Conservation (phyloP, 176 grass and related monocot species). For the Cenchrus purpureus region DNA sequence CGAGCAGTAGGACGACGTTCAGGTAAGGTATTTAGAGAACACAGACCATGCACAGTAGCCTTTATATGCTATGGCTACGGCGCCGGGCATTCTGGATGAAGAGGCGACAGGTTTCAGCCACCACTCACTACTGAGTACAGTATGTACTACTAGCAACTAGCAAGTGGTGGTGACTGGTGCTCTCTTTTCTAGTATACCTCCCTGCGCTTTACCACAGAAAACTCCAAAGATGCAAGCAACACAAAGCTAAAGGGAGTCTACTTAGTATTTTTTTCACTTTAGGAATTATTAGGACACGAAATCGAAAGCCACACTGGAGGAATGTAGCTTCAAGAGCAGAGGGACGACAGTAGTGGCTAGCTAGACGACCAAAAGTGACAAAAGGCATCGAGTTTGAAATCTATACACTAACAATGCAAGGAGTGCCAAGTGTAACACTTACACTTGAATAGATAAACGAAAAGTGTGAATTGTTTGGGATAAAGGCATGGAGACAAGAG, state of each 20-base stretch:
- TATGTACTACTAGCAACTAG: no score
- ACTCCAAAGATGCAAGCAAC: constrained; percentile 17
- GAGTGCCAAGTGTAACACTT: neutral
- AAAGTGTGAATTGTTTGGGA: neutral
- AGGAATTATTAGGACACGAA: constrained; percentile 37
- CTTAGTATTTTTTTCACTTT: constrained; percentile 31
- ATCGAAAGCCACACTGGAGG: constrained; percentile 25
- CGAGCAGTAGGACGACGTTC: no score
- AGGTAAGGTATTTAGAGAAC: no score
- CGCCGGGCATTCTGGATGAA: constrained; percentile 30
- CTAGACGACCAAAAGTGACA: constrained; percentile 9
- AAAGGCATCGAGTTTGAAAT: neutral
- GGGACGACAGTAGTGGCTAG: neutral
- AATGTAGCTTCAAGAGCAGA: neutral
- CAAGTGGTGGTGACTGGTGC: neutral
- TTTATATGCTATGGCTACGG: neutral
- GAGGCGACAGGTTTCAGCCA: neutral
- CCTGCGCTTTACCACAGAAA: constrained; percentile 7
- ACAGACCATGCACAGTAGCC: no score
- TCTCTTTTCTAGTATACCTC: neutral
- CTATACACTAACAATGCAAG: neutral
- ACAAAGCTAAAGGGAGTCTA: neutral
- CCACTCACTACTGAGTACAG: no score
- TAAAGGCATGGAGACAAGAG: constrained; percentile 5
- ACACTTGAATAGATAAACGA: neutral